Conservation (phyloP, 441 rosid genomes). For the Manihot esculenta region DNA sequence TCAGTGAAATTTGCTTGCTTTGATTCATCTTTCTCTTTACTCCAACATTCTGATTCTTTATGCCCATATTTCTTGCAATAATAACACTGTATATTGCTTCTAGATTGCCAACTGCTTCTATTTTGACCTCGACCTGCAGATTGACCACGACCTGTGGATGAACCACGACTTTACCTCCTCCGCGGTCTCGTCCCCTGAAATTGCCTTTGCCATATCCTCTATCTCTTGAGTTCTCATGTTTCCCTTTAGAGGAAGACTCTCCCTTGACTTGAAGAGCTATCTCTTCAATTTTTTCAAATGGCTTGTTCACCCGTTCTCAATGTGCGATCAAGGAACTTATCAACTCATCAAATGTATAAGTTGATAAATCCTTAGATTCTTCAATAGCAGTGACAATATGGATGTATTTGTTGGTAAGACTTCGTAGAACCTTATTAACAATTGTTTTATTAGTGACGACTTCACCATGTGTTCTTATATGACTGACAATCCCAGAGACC, state of each 20-base stretch:
- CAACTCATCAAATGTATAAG: neutral
- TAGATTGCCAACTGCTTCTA: too few species aligned
- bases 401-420: neutral
- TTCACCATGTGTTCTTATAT: neutral
- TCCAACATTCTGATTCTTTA: too few species aligned
- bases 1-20: too few species aligned
- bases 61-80: too few species aligned
- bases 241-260: neutral
- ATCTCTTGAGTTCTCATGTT: neutral
- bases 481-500: neutral
- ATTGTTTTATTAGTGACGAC: neutral
- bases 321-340: neutral
- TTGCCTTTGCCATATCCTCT: accelerated
- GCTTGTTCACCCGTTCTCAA: accelerated
- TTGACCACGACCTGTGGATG: too few species aligned
- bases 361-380: neutral
- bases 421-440: neutral
- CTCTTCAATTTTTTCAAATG: neutral
- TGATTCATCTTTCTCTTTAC: too few species aligned
- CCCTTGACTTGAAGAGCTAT: neutral
- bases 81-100: too few species aligned
- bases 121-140: too few species aligned
- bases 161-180: too few species aligned
- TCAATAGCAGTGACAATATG: neutral
- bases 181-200: too few species aligned